Conservation (phyloP, 495 filamentous ascomycete species). For the Aspergillus bridgeri region DNA sequence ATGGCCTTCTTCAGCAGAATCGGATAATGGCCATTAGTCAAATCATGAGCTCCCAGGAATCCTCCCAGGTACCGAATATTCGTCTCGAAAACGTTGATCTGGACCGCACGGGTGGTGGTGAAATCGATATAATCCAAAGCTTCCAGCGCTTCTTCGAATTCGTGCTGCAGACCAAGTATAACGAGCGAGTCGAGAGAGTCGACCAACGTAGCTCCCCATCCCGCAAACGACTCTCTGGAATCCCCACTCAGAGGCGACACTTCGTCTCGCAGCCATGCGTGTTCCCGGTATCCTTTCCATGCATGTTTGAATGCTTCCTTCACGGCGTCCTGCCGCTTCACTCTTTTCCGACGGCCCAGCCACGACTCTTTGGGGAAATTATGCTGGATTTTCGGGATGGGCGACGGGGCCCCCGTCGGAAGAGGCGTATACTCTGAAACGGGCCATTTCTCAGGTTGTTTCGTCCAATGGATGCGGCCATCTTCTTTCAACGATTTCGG, state of each 20-base stretch:
- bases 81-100: constrained; percentile 81
- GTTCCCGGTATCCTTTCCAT: constrained; percentile 71
- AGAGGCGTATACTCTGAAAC: constrained; percentile 48
- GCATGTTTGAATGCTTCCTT: constrained; percentile 64
- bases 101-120: constrained; percentile 40
- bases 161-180: constrained; percentile 59
- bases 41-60: constrained; percentile 77
- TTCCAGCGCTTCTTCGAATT: constrained; percentile 56
- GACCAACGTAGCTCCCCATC: constrained; percentile 59
- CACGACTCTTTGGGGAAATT: constrained; percentile 46
- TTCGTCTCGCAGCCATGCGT: constrained; percentile 81
- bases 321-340: constrained; percentile 54
- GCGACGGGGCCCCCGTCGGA: constrained; percentile 36
- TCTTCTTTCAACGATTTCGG: constrained; percentile 10
- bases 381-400: constrained; percentile 51
- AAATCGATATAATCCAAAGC: constrained; percentile 56
- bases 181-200: constrained; percentile 61
- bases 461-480: constrained; percentile 37
- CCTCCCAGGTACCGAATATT: constrained; percentile 86
- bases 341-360: constrained; percentile 31
- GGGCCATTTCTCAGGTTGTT: constrained; percentile 45
- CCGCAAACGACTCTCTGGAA: constrained; percentile 53
- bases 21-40: constrained; percentile 61
- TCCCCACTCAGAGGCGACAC: constrained; percentile 61
- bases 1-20: constrained; percentile 78